Conservation (phyloP, 2,329 filamentous ascomycete species). For the Ophiostoma tasmaniense region DNA sequence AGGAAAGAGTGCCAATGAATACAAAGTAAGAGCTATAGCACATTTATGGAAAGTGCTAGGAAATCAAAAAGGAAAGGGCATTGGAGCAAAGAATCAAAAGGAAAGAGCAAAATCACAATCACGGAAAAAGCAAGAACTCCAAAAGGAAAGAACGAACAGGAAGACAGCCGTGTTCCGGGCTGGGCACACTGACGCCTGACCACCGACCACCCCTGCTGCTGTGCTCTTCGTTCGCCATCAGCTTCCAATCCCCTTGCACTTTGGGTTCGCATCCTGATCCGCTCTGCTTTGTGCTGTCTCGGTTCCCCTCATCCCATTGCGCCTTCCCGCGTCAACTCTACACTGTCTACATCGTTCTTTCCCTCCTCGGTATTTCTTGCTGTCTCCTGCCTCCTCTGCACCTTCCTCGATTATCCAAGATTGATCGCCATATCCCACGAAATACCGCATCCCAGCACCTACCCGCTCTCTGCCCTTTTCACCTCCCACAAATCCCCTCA, state of each 20-base stretch:
- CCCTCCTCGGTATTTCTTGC: background rate
- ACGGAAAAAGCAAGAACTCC: background rate
- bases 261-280: background rate
- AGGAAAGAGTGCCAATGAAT: background rate
- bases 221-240: background rate
- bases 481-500: background rate
- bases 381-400: background rate
- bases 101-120: background rate
- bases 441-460: conserved; percentile 1
- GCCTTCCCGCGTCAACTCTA: background rate
- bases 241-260: background rate
- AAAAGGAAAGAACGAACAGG: background rate
- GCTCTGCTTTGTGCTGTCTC: background rate
- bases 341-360: background rate
- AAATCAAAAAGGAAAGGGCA: background rate
- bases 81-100: background rate
- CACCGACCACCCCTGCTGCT: background rate
- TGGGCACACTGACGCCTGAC: background rate
- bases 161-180: background rate
- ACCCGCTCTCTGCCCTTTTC: background rate
- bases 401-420: background rate
- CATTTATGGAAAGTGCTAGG: too few relatives aligned
- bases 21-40: background rate
- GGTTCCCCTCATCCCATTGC: background rate
- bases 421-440: background rate